These are phyloP conservation scores for Cymbopogon citratus DNA, from an alignment of 176 grass and related monocot genomes.

Conservation along the genomic window DNA sequence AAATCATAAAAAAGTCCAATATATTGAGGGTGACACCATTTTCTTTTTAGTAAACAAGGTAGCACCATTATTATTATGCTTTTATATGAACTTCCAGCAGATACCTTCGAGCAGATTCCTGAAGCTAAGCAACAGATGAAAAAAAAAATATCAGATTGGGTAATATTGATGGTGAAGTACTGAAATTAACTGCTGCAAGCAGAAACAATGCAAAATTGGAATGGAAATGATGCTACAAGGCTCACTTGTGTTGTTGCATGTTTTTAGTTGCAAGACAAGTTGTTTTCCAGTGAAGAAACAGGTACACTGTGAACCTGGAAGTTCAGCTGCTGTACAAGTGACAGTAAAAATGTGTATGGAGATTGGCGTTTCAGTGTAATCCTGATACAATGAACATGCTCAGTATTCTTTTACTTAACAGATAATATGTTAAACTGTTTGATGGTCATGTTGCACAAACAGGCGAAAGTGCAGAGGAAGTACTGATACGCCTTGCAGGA, in stretches of 20 bases:
- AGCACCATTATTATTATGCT: background rate
- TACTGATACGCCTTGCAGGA: background rate
- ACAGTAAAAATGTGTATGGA: background rate
- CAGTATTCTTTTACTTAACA: background rate
- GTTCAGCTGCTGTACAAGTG: background rate
- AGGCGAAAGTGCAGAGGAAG: background rate
- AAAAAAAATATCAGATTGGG: background rate
- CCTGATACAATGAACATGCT: background rate
- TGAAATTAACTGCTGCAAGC: background rate
- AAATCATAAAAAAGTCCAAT: background rate
- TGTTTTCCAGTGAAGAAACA: background rate
- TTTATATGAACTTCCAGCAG: background rate
- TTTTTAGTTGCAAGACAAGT: background rate
- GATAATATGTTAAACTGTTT: background rate
- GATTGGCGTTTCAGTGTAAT: background rate
- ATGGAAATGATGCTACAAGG: background rate
- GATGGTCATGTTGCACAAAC: background rate
- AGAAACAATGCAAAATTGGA: background rate
- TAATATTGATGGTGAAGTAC: background rate
- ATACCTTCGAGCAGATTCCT: background rate
- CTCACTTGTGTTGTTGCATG: background rate
- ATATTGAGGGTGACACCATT: background rate
- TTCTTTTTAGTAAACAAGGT: no score
- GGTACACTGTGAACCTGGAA: background rate
- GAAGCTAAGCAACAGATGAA: background rate